Conservation (phyloP, 2,329 filamentous ascomycete species). For the Purpureocillium lavendulum region DNA sequence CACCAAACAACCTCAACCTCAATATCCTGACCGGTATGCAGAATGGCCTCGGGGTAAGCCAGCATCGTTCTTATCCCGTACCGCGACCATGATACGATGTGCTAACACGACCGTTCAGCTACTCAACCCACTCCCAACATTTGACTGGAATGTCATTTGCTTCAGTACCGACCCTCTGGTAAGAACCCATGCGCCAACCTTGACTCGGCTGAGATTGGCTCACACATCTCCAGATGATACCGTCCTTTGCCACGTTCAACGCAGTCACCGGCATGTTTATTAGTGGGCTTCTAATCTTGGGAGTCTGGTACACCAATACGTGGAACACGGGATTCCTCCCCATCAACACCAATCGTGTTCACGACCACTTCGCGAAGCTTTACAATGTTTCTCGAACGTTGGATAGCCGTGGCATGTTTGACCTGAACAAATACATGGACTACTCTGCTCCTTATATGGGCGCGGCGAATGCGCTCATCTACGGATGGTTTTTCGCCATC, state of each 20-base stretch:
- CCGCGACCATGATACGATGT: too few relatives aligned
- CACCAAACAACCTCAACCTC: constrained; percentile 30
- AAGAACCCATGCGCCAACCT: neutral
- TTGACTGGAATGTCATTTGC: constrained; percentile 33
- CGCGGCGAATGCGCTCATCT: constrained; percentile 24
- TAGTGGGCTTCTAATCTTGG: constrained; percentile 18
- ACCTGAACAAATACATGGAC: constrained; percentile 25
- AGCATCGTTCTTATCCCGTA: neutral
- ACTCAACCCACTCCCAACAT: constrained; percentile 30
- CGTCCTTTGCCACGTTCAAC: constrained; percentile 28
- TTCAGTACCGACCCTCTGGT: constrained; percentile 24
- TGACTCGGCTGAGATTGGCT: neutral
- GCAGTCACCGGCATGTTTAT: constrained; percentile 20
- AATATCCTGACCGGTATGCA: constrained; percentile 26
- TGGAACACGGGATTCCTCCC: constrained; percentile 29
- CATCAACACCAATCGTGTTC: constrained; percentile 30
- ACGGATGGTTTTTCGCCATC: constrained; percentile 31
- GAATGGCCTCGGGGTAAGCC: constrained; percentile 24
- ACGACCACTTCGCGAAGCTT: constrained; percentile 25
- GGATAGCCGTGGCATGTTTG: constrained; percentile 24
- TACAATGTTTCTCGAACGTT: constrained; percentile 30
- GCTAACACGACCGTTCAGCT: constrained; percentile 1
- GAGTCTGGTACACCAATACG: constrained; percentile 21
- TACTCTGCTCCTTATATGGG: constrained; percentile 34
- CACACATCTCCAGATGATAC: constrained; percentile 16